Conservation (phyloP, 2,329 filamentous ascomycete genomes). For the Stachybotrys echinatus region DNA sequence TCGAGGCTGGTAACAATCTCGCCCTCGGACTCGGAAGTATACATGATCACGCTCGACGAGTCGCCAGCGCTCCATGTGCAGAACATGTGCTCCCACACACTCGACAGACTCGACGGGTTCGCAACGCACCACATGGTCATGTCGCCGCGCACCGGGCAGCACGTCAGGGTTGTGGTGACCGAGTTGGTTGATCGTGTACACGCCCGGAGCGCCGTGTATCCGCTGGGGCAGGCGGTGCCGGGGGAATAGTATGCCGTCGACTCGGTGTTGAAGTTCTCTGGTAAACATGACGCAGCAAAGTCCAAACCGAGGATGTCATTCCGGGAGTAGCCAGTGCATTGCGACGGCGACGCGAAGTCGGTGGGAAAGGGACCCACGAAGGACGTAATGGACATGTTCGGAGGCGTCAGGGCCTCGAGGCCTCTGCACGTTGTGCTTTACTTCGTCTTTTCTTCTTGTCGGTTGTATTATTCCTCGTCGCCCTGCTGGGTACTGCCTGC, state of each 20-base stretch:
- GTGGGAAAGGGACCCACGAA: slow-evolving; percentile 13
- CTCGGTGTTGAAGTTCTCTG: slow-evolving; percentile 17
- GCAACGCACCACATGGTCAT: slow-evolving; percentile 22
- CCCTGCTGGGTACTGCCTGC: too few relatives aligned
- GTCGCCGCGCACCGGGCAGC: slow-evolving; percentile 21
- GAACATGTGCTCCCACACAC: slow-evolving; percentile 18
- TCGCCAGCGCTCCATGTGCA: slow-evolving; percentile 27
- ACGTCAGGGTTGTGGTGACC: slow-evolving; percentile 26
- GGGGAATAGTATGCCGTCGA: slow-evolving; percentile 23
- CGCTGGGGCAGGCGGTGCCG: slow-evolving; percentile 23
- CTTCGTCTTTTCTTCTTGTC: neutral
- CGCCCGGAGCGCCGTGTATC: slow-evolving; percentile 17
- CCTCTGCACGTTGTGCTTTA: neutral
- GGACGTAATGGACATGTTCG: neutral
- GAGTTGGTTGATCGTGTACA: slow-evolving; percentile 18
- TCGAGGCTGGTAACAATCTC: slow-evolving; percentile 12
- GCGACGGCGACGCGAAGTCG: slow-evolving; percentile 2
- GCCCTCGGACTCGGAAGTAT: slow-evolving; percentile 17
- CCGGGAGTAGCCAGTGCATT: slow-evolving; percentile 10
- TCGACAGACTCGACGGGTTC: slow-evolving; percentile 13
- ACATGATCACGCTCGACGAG: slow-evolving; percentile 12
- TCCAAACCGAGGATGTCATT: slow-evolving; percentile 15
- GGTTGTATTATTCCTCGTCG: too few relatives aligned
- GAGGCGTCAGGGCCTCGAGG: neutral
- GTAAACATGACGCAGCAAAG: slow-evolving; percentile 19